Evolutionary conservation across 2,329 filamentous ascomycete species (phyloP).

Genomic region (Colletotrichum camelliae): DNA sequence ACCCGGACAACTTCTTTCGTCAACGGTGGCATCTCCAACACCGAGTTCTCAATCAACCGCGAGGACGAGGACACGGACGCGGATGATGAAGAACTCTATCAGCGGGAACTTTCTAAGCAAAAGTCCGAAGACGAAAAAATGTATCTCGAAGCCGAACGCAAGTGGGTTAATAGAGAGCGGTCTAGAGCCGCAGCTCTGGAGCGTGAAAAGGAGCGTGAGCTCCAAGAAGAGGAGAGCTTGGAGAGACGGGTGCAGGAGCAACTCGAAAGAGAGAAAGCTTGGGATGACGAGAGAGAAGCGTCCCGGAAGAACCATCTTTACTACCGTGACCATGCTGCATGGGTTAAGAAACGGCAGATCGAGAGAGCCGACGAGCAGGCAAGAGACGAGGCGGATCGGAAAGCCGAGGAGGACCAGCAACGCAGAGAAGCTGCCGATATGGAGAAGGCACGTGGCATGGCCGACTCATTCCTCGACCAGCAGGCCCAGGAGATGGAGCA

Average conservation of each 20-base stretch:
- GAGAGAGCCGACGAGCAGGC: conserved; percentile 77
- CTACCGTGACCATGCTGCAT: conserved; percentile 84
- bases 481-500: conserved; percentile 79
- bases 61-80: conserved; percentile 90
- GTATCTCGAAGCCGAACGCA: conserved; percentile 84
- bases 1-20: conserved; percentile 73
- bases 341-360: conserved; percentile 79
- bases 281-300: conserved; percentile 88
- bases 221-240: conserved; percentile 71
- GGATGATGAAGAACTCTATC: conserved; percentile 84
- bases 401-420: conserved; percentile 76
- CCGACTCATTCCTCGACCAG: conserved; percentile 87
- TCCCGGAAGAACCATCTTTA: conserved; percentile 77
- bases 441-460: conserved; percentile 82
- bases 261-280: conserved; percentile 69
- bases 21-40: conserved; percentile 75
- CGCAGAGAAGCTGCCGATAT: conserved; percentile 72
- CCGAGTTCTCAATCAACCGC: conserved; percentile 58
- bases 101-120: conserved; percentile 72
- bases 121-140: conserved; percentile 79
- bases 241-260: conserved; percentile 73
- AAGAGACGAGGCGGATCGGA: conserved; percentile 83
- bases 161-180: conserved; percentile 89
- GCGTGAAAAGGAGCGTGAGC: conserved; percentile 81
- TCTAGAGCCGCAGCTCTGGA: conserved; percentile 84